A percentile compares a stretch with the other conserved stretches of the same genome.
phyloP scores from a whole-genome alignment of 495 filamentous ascomycete genomes.

The Letharia columbiana region DNA sequence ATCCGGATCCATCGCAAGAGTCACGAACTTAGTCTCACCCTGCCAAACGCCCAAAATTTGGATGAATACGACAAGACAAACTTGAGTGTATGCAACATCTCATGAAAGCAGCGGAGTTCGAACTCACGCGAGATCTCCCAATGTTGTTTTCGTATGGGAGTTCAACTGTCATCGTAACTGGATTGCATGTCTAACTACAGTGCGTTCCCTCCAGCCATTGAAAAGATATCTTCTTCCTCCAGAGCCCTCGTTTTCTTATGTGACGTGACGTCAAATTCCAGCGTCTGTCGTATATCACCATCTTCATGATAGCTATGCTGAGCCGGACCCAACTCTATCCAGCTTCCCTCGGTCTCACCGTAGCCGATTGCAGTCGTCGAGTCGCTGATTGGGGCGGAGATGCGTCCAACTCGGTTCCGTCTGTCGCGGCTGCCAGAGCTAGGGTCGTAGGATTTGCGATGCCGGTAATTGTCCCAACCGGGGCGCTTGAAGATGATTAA shows the following conservation, averaged over 20 bases:
- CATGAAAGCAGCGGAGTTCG: no score
- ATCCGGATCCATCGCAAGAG: no score
- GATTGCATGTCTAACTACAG: no score
- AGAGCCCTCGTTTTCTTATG: neutral
- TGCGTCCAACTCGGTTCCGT: neutral
- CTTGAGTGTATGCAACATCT: no score
- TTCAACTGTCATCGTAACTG: no score
- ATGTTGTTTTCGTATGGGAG: no score
- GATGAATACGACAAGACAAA: no score
- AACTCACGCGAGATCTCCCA: no score
- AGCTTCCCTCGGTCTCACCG: neutral
- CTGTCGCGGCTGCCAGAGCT: neutral
- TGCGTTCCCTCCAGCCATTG: no score
- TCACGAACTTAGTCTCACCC: no score
- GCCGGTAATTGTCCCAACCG: neutral
- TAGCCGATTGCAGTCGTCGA: neutral
- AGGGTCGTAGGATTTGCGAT: neutral
- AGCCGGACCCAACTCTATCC: neutral
- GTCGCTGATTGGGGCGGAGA: neutral
- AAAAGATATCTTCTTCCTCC: neutral
- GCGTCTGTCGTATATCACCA: neutral
- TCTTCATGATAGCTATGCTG: neutral
- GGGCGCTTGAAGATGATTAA: slow-evolving; percentile 29
- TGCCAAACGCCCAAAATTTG: no score
- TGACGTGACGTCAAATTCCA: neutral